Percentiles rank a stretch among this genome's conserved stretches.
Conservation (phyloP, 1,139 yeast species). For the Schizosaccharomyces versatilis region DNA sequence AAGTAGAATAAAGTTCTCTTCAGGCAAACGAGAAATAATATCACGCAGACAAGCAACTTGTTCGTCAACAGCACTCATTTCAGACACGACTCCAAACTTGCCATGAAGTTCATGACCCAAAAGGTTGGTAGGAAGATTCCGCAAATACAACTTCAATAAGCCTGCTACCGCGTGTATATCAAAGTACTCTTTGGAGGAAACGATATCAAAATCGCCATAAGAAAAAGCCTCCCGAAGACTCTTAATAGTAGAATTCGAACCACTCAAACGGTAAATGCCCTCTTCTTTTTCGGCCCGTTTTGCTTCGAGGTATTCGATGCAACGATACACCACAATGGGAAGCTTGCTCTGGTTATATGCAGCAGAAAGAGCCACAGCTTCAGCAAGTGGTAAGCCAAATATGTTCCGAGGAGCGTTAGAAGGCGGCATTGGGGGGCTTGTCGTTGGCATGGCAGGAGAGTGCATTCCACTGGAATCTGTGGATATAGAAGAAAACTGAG, state of each 20-base stretch:
- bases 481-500: no score
- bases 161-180: constrained; percentile 52
- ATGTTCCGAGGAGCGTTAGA: not conserved
- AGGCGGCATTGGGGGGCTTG: no score
- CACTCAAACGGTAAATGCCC: constrained; percentile 78
- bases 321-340: constrained; percentile 61
- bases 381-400: not conserved
- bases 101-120: constrained; percentile 30
- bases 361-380: not conserved
- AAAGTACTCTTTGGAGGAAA: constrained; percentile 17
- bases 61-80: constrained; percentile 18
- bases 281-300: constrained; percentile 64
- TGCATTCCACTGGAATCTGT: no score
- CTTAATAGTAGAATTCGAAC: constrained; percentile 62
- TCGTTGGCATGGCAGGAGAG: no score
- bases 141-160: constrained; percentile 44
- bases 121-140: constrained; percentile 49
- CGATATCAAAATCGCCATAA: constrained; percentile 47
- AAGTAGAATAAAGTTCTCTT: constrained; percentile 37
- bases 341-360: constrained; percentile 20
- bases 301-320: constrained; percentile 44
- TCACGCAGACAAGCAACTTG: constrained; percentile 19
- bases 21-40: constrained; percentile 23
- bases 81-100: constrained; percentile 18
- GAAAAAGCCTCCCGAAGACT: constrained; percentile 46